Conservation (phyloP, 2,329 filamentous ascomycete genomes). For the Lecanosticta acicola region DNA sequence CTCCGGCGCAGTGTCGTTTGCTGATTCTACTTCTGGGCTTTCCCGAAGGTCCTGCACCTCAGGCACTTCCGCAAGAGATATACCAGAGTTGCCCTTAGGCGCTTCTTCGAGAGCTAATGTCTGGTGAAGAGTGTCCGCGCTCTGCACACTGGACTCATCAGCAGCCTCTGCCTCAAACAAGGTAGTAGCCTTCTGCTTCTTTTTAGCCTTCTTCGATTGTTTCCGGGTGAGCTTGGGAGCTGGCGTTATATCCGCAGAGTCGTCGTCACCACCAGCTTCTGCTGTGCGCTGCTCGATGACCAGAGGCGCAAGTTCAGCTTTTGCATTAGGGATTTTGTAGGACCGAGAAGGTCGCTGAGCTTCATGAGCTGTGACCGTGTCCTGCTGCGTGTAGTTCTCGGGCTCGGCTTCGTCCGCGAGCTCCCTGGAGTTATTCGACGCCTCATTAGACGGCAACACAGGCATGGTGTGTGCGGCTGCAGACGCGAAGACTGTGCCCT, state of each 20-base stretch:
- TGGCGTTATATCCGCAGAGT: slow-evolving; percentile 4
- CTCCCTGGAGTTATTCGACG: background rate
- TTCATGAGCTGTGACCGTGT: background rate
- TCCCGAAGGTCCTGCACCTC: too few species aligned
- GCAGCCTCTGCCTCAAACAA: slow-evolving; percentile 8
- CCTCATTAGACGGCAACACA: background rate
- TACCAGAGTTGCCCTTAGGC: too few species aligned
- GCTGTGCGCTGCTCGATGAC: slow-evolving; percentile 16
- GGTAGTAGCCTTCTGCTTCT: slow-evolving; percentile 18
- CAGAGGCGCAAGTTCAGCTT: slow-evolving; percentile 14
- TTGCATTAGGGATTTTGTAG: slow-evolving; percentile 12
- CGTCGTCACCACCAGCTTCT: slow-evolving; percentile 6
- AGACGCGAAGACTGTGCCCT: slow-evolving; percentile 11
- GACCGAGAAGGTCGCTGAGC: slow-evolving; percentile 9
- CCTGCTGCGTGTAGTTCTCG: background rate
- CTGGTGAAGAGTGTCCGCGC: too few species aligned
- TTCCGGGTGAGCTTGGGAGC: slow-evolving; percentile 21
- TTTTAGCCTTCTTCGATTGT: slow-evolving; percentile 28
- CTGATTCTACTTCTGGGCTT: too few species aligned
- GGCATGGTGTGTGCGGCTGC: slow-evolving; percentile 17
- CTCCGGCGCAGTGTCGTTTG: background rate
- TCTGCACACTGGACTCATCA: background rate
- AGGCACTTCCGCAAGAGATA: too few species aligned
- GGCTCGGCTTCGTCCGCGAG: background rate
- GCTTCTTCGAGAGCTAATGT: too few species aligned